These are phyloP conservation scores for Beauveria sp. DNA, from an alignment of 2,329 filamentous ascomycete genomes.

Conservation along the genomic window DNA sequence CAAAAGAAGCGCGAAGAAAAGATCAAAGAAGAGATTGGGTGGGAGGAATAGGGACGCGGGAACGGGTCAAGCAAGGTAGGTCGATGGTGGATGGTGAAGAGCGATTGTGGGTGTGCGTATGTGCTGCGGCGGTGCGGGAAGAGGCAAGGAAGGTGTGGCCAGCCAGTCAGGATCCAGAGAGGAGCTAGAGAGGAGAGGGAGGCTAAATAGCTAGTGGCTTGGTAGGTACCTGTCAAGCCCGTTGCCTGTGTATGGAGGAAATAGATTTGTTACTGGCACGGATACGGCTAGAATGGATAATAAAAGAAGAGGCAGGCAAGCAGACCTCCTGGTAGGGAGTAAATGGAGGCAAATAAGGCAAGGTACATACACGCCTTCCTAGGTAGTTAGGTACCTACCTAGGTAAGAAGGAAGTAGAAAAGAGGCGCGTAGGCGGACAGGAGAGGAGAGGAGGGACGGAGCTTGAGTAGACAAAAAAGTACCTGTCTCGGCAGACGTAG, in stretches of 20 bases:
- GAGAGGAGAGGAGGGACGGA: too few relatives aligned
- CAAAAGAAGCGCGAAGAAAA: not conserved
- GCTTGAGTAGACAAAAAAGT: too few relatives aligned
- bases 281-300: too few relatives aligned
- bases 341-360: not conserved
- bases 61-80: not conserved
- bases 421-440: too few relatives aligned
- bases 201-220: not conserved
- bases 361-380: not conserved
- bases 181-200: not conserved
- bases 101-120: not conserved
- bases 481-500: too few relatives aligned
- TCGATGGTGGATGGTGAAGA: not conserved
- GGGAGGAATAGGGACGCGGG: not conserved
- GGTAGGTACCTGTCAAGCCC: not conserved
- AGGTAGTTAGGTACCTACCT: not conserved
- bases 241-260: too few relatives aligned
- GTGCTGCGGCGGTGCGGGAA: not conserved
- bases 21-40: not conserved
- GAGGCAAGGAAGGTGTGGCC: not conserved
- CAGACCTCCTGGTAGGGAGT: too few relatives aligned
- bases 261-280: too few relatives aligned
- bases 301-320: too few relatives aligned
- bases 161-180: not conserved
- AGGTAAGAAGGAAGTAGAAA: too few relatives aligned